Base-by-base conservation (phyloP, 2,329 filamentous ascomycete genomes). In the Paradendryphiella salina region DNA sequence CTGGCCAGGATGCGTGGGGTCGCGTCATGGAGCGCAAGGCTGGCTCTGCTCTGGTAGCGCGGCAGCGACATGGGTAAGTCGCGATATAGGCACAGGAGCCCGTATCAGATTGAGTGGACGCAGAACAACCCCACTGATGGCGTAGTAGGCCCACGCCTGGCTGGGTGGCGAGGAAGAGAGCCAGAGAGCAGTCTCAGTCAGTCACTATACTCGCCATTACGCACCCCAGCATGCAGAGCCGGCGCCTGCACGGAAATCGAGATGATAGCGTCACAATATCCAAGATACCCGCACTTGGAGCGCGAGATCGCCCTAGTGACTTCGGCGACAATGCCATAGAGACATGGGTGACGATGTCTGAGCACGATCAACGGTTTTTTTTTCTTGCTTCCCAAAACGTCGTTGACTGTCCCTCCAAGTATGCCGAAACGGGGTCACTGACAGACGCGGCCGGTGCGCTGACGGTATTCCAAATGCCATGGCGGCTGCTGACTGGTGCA, bases 391-490 rank as follows among this genome's bases (percentile, higher is more conserved):
- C 62, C 62, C 51, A 63, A 65, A 62, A 35, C 46, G 56, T 59
- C 50, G 20, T 31, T 21, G 40, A 38, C 10, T 33, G 34, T 17
- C 18, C 28, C 28, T 34, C 34, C 31, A 28, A 43, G 37, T n/a
- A 46, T 41, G 40, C 52, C 59, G 52, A 53, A 53, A 56, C 15
- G 31, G 47, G 42, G 42, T 40, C 47, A 29, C 41, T 43, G 37
- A 17, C 36, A 32, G 18, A 34, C 45, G 31, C 37, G 29, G 32
- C 23, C 39, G 23, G 37, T 50, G 38, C 31, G 17, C 49, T 52
- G 43, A 52, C 46, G 38, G 46, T 41, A 65, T 65, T 65, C 57
- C 52, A 62, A 60, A 61, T 63, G 42, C 42, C 50, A 52, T 50
- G 42, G 52, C 50, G 31, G 43, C 40, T 35, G 29, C 46, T 56